phyloP scores from a whole-genome alignment of 2,329 filamentous ascomycete species.

The Stagonosporopsis cucurbitacearum region DNA sequence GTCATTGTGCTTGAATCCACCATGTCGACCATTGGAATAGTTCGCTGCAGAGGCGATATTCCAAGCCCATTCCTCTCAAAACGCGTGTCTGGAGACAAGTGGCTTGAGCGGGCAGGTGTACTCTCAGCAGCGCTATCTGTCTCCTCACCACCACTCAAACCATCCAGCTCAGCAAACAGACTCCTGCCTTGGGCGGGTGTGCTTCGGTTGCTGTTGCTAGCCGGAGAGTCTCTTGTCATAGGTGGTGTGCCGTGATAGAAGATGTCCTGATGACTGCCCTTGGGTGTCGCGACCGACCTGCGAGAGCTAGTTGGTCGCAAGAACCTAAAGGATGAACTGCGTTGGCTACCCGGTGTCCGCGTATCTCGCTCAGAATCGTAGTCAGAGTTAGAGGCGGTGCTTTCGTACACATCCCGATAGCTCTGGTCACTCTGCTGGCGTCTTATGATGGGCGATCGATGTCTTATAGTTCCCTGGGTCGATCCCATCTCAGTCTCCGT shows the following conservation, averaged over 20 bases:
- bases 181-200: conserved; percentile 71
- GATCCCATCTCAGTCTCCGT: conserved; percentile 79
- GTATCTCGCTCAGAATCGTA: conserved; percentile 71
- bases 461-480: conserved; percentile 35
- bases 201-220: conserved; percentile 53
- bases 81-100: conserved; percentile 42
- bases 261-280: conserved; percentile 62
- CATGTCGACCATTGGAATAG: conserved; percentile 52
- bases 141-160: conserved; percentile 76
- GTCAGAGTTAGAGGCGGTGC: conserved; percentile 85
- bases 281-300: conserved; percentile 56
- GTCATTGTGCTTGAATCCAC: conserved; percentile 69
- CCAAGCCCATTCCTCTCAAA: conserved; percentile 37
- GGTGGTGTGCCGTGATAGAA: conserved; percentile 66
- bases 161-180: conserved; percentile 87
- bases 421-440: conserved; percentile 51
- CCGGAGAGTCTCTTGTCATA: conserved; percentile 61
- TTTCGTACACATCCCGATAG: conserved; percentile 75
- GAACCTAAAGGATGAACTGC: conserved; percentile 73
- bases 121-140: conserved; percentile 47
- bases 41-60: conserved; percentile 33
- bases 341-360: conserved; percentile 66
- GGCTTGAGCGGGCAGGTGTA: conserved; percentile 44
- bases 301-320: conserved; percentile 68
- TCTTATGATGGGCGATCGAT: conserved; percentile 54